Conservation (phyloP, 2,329 filamentous ascomycete species). For the Alternaria consortialis region DNA sequence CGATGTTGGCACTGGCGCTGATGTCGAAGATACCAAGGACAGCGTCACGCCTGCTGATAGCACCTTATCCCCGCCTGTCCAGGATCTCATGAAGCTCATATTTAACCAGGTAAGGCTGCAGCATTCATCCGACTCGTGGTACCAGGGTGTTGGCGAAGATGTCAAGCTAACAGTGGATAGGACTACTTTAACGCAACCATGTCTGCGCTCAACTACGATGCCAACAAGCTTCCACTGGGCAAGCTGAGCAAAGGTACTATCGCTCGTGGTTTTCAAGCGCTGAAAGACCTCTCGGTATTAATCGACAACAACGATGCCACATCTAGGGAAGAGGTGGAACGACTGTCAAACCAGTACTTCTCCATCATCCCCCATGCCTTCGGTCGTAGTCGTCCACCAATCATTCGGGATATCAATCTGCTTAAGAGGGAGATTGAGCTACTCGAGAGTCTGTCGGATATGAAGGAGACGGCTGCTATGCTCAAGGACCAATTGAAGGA, state of each 20-base stretch:
- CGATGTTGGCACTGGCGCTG: slow-evolving; percentile 15
- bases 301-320: slow-evolving; percentile 65
- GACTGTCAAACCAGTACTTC: slow-evolving; percentile 81
- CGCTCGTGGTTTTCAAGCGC: slow-evolving; percentile 74
- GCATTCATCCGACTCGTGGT: not conserved
- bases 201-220: slow-evolving; percentile 73
- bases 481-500: slow-evolving; percentile 70
- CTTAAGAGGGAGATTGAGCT: slow-evolving; percentile 82
- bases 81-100: slow-evolving; percentile 79
- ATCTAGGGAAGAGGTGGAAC: slow-evolving; percentile 61
- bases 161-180: not conserved
- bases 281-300: slow-evolving; percentile 77
- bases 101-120: slow-evolving; percentile 69
- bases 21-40: slow-evolving; percentile 27
- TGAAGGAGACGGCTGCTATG: slow-evolving; percentile 82
- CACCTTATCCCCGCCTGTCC: slow-evolving; percentile 67
- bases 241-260: slow-evolving; percentile 85
- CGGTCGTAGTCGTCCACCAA: slow-evolving; percentile 74
- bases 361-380: slow-evolving; percentile 84
- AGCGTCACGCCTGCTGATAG: slow-evolving; percentile 54
- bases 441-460: slow-evolving; percentile 81
- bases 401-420: slow-evolving; percentile 65
- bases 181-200: slow-evolving; percentile 74
- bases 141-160: not conserved
- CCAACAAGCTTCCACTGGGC: slow-evolving; percentile 80